Evolutionary conservation across 352 stramenopile genomes (phyloP), one percentile per base, ranked within the genome.

Genomic region (Phytophthora ohioensis): DNA sequence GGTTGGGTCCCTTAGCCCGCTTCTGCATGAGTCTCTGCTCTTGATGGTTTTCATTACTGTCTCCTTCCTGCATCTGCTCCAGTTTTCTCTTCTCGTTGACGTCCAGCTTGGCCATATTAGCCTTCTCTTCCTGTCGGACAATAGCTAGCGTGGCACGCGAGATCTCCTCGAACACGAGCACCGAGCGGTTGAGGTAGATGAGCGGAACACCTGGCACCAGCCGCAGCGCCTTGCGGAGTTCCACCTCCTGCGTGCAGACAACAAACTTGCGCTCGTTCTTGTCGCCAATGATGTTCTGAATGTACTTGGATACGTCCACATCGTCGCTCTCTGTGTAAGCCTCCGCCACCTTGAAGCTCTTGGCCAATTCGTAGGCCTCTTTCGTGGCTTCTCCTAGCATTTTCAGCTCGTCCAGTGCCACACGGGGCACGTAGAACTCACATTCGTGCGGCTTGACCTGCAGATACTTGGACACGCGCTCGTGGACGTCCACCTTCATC

Each of bases 161-260:
- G 41, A 95, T 92, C 58, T 94, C 85, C 64, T 96, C 89, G 60
- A 96, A 96, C 63, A 96, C 89, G 15, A 96, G 76, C 72, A 95
- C 87, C 4, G 89, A 94, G 34, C 89, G 87, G 71, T 96, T 96
- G 17, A 96, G 64, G 75, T 96, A 96, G 45, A 96, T 70, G n/a
- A 96, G 82, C 53, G 89, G 89, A 48, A 95, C 87, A 51, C 89
- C 89, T 2, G 87, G 80, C 21, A 95, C 75, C 0, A 68, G 42
- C 11, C 89, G 82, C 68, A 96, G 69, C n/a, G 61, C 70, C 73
- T 92, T 91, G 32, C 89, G 85, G 54, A 96, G 75, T 62, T 94
- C 87, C 39, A 93, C 88, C 57, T 96, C 89, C 53, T 96, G 89
- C 42, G 89, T 95, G 46, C 85, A 91, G 31, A 96, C 89, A 35